These are phyloP conservation scores for Scenedesmus sp. DNA, from an alignment of 163 green algal genomes.

Conservation along the genomic window DNA sequence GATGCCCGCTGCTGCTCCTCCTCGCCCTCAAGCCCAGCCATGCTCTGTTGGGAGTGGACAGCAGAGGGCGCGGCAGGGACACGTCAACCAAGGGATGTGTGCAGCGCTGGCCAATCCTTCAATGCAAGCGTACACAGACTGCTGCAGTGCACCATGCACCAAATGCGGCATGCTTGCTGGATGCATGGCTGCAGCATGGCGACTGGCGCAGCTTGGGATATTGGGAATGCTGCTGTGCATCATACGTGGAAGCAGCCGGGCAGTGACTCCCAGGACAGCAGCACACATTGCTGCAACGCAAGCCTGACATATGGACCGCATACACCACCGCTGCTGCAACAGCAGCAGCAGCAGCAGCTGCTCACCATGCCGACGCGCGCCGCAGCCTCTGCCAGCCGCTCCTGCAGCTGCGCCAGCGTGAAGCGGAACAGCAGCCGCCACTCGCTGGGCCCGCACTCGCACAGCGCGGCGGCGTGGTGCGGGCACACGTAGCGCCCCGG, in stretches of 20 bases:
- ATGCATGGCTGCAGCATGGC: too few species aligned
- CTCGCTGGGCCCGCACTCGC: slow-evolving; percentile 70
- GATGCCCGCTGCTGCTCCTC: neutral
- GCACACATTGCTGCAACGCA: too few species aligned
- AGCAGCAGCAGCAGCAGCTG: neutral
- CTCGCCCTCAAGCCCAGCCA: slow-evolving; percentile 24
- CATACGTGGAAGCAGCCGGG: too few species aligned
- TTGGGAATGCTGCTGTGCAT: too few species aligned
- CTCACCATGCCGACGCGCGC: slow-evolving; percentile 36
- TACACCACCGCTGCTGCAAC: neutral
- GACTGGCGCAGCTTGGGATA: too few species aligned
- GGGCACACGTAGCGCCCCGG: slow-evolving; percentile 77
- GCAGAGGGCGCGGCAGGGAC: neutral
- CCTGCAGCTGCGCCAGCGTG: slow-evolving; percentile 37
- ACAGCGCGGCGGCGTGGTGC: slow-evolving; percentile 81
- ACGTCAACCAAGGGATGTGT: neutral
- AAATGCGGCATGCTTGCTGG: too few species aligned
- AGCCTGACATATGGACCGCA: too few species aligned
- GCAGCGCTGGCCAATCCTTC: too few species aligned
- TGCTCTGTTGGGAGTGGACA: neutral
- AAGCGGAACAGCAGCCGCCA: slow-evolving; percentile 48
- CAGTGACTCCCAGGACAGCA: too few species aligned
- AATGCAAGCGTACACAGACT: too few species aligned
- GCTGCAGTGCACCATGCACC: too few species aligned
- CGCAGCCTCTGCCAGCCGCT: slow-evolving; percentile 30